Evolutionary conservation across 2,329 filamentous ascomycete genomes (phyloP).

Genomic region (Colletotrichum tanaceti): DNA sequence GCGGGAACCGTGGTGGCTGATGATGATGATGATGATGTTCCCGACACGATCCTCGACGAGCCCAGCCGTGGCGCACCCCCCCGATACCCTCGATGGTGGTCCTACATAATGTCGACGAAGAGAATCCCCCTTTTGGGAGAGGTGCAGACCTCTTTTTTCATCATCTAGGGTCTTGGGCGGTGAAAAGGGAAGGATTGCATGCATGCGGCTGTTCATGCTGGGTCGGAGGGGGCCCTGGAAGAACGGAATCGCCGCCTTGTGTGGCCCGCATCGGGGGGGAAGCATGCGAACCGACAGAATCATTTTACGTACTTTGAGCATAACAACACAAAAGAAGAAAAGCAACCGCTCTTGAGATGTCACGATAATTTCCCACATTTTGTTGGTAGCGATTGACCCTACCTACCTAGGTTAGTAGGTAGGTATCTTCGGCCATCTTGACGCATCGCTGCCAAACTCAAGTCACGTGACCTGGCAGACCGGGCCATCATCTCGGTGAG

Average conservation of each 20-base stretch:
- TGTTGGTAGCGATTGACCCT: background rate
- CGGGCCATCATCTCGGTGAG: slow-evolving; percentile 15
- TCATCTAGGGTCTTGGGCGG: slow-evolving; percentile 5
- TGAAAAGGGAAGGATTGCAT: background rate
- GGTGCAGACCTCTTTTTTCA: background rate
- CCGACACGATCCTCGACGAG: slow-evolving; percentile 14
- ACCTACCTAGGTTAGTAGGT: too few species aligned
- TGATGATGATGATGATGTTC: slow-evolving; percentile 20
- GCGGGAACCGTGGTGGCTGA: slow-evolving; percentile 36
- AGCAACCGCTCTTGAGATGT: background rate
- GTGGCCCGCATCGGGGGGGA: background rate
- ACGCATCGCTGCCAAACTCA: background rate
- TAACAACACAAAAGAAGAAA: slow-evolving; percentile 12
- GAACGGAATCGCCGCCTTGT: background rate
- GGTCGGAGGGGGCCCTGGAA: background rate
- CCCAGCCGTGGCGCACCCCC: slow-evolving; percentile 5
- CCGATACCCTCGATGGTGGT: background rate
- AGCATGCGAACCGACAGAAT: slow-evolving; percentile 17
- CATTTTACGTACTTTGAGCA: slow-evolving; percentile 28
- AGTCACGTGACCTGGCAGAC: slow-evolving; percentile 30
- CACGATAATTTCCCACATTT: too few species aligned
- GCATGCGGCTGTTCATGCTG: background rate
- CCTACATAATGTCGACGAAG: slow-evolving; percentile 2
- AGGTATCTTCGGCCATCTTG: too few species aligned
- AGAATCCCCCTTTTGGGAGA: background rate